phyloP scores from a whole-genome alignment of 2,329 filamentous ascomycete genomes.

The Rutstroemia sp. region DNA sequence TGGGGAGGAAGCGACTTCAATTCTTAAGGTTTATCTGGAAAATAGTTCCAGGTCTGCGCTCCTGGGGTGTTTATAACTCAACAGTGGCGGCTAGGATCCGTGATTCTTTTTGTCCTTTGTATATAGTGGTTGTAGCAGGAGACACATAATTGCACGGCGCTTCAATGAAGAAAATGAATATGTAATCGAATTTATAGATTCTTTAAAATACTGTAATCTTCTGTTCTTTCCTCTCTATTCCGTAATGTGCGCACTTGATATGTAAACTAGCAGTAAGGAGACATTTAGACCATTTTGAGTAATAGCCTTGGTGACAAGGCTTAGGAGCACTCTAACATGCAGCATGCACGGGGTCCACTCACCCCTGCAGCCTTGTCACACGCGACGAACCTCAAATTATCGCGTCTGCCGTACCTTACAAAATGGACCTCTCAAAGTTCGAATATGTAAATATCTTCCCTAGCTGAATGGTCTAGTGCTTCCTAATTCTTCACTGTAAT shows the following conservation, averaged over 20 bases:
- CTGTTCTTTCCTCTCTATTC: neutral
- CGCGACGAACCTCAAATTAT: slow-evolving; percentile 5
- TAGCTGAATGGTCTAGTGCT: neutral
- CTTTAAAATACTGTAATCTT: too few species aligned
- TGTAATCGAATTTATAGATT: neutral
- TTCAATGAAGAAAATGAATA: slow-evolving; percentile 7
- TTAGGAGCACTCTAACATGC: slow-evolving; percentile 3
- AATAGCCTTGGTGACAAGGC: slow-evolving; percentile 6
- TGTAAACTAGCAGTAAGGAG: too few species aligned
- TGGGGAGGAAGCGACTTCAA: neutral
- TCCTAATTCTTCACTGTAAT: too few species aligned
- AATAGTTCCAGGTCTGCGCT: neutral
- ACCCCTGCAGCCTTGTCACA: slow-evolving; percentile 5
- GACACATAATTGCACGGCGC: slow-evolving; percentile 17
- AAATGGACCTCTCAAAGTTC: too few species aligned
- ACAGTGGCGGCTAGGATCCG: neutral
- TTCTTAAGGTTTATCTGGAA: neutral
- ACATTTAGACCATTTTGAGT: too few species aligned
- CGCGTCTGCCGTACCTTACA: neutral
- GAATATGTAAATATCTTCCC: neutral
- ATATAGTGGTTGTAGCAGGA: neutral
- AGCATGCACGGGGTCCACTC: neutral
- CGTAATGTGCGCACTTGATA: too few species aligned
- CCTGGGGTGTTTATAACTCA: neutral
- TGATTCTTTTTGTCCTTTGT: neutral